These are phyloP conservation scores for Blastocystis sp. DNA, from an alignment of 352 stramenopile genomes.

Conservation along the genomic window DNA sequence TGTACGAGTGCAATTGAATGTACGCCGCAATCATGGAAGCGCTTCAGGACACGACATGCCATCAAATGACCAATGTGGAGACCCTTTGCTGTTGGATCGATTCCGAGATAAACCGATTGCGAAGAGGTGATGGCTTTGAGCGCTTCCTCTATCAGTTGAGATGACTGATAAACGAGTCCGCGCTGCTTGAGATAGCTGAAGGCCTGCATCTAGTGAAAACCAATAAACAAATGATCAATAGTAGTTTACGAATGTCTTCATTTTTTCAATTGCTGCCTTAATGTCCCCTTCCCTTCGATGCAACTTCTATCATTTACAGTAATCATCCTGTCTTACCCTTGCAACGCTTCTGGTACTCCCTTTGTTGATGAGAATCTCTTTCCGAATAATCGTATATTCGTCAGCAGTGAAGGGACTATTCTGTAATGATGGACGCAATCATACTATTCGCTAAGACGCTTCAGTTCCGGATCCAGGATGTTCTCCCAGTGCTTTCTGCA, in stretches of 20 bases:
- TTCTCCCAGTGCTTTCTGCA: background rate
- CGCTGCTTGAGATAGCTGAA: background rate
- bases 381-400: too few relatives aligned
- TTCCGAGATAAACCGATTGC: constrained; percentile 63
- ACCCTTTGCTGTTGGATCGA: constrained; percentile 79
- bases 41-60: constrained; percentile 71
- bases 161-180: constrained; percentile 34
- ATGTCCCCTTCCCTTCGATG: too few relatives aligned
- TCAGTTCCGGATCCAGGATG: background rate
- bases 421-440: too few relatives aligned
- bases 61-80: constrained; percentile 78
- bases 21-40: constrained; percentile 73
- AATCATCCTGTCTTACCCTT: too few relatives aligned
- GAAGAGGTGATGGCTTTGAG: background rate
- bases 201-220: background rate
- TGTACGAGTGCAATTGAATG: constrained; percentile 79
- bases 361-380: too few relatives aligned
- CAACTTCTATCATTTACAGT: too few relatives aligned
- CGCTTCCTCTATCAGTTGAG: constrained; percentile 11
- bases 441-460: too few relatives aligned
- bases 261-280: too few relatives aligned
- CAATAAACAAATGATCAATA: background rate
- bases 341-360: too few relatives aligned
- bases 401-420: too few relatives aligned
- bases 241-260: too few relatives aligned